These are phyloP conservation scores for Furcasterigmium sp. DNA, from an alignment of 2,329 filamentous ascomycete genomes.

Conservation along the genomic window DNA sequence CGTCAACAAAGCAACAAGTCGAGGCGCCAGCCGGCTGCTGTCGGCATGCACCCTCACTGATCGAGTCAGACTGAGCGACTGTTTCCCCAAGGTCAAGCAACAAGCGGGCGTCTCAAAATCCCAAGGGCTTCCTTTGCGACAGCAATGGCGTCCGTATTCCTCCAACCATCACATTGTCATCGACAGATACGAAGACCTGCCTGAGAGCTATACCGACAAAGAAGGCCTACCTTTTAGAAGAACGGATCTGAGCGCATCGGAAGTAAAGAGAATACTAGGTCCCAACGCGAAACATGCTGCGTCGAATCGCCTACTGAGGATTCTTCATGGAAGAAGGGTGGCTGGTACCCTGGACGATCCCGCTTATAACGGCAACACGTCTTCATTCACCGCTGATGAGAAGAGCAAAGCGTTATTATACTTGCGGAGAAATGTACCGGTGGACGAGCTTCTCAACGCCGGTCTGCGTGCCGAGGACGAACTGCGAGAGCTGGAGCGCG, in stretches of 20 bases:
- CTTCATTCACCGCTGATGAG: constrained; percentile 33
- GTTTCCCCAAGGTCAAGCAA: neutral
- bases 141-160: neutral
- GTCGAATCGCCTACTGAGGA: constrained; percentile 50
- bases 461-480: constrained; percentile 59
- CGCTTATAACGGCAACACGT: constrained; percentile 40
- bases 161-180: constrained; percentile 24
- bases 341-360: constrained; percentile 61
- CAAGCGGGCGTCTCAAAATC: neutral
- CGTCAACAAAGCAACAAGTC: neutral
- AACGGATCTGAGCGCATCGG: constrained; percentile 40
- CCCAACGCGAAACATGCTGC: constrained; percentile 31
- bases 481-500: constrained; percentile 45
- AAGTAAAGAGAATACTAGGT: constrained; percentile 47
- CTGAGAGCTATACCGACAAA: constrained; percentile 49
- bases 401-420: constrained; percentile 45
- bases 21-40: constrained; percentile 3
- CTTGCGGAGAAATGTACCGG: constrained; percentile 46
- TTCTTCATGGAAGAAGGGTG: constrained; percentile 58
- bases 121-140: neutral
- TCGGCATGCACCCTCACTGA: constrained; percentile 1
- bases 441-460: constrained; percentile 57
- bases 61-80: neutral
- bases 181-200: constrained; percentile 53
- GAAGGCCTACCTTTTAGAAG: constrained; percentile 48